Base-by-base conservation (phyloP, 495 filamentous ascomycete species). In the Elasticomyces elasticus region DNA sequence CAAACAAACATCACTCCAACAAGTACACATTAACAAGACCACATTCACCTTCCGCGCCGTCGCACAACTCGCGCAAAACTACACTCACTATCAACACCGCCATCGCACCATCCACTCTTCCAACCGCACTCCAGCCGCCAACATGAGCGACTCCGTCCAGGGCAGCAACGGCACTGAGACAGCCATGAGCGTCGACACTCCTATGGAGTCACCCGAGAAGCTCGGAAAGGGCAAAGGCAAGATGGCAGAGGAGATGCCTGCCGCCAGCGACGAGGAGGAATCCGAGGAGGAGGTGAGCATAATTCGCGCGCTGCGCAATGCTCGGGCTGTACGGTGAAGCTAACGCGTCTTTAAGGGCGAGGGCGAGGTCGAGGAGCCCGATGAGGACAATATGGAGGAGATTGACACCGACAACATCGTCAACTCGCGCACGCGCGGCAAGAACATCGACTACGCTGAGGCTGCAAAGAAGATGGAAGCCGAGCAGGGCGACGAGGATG, bases 321-420 rank as follows among this genome's bases (percentile, higher is more conserved):
- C 24, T 5, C 15, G 9, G 33, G 25, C 19, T n/a, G 2, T 12
- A 23, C 19, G 42, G 12, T 23, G 19, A 23, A 45, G 6, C 19
- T 23, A 4, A 23, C 24, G 13, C 13, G 4, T 15, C 19, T 17
- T 28, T 22, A 40, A 46, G 24, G 59, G 40, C 53, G 53, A 37
- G 27, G 62, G 42, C 37, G 59, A 60, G 11, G 49, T 50, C 19
- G 82, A 80, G 11, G 79, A 80, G 38, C 84, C 84, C 1, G 85
- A 86, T 12, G 86, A 86, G 46, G 87, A 92, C 62, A 82, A 86
- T 70, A 81, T 95, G 73, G 86, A 89, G 67, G 89, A 89, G 68
- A 94, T 97, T 67, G 87, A 94, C 66, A 70, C 78, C 33, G 76
- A 79, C 60, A 96, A 96, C 76, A 95, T 97, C 71, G 81, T 97